Evolutionary conservation across 345 rosid genomes (phyloP).

Genomic region (Eutrema yunnanense): DNA sequence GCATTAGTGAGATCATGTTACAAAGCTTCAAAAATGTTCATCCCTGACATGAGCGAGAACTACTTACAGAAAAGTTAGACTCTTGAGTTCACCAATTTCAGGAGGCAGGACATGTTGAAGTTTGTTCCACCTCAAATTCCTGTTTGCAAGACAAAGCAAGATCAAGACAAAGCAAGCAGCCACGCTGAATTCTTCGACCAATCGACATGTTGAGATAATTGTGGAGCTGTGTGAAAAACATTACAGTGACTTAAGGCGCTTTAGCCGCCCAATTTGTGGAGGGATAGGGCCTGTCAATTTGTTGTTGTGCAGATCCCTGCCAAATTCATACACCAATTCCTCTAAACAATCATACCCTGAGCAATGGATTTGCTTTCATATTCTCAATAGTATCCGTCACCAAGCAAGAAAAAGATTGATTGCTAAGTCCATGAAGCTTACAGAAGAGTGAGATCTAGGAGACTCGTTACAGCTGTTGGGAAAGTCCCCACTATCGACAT

Average conservation of each 20-base stretch:
- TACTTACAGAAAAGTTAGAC: slow-evolving; percentile 64
- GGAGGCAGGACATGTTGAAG: slow-evolving; percentile 71
- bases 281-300: slow-evolving; percentile 87
- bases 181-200: not conserved
- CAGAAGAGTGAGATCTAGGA: slow-evolving; percentile 70
- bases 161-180: not conserved
- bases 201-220: not conserved
- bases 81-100: slow-evolving; percentile 69
- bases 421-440: slow-evolving; percentile 19
- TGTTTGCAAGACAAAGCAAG: slow-evolving; percentile 10
- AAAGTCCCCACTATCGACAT: slow-evolving; percentile 73
- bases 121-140: slow-evolving; percentile 81
- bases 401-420: not conserved
- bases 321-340: not conserved
- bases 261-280: slow-evolving; percentile 68
- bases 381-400: not conserved
- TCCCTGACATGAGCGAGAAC: not conserved
- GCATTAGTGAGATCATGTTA: not conserved
- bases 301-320: slow-evolving; percentile 84
- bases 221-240: slow-evolving; percentile 9
- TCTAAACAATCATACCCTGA: not conserved
- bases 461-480: slow-evolving; percentile 68
- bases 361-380: not conserved
- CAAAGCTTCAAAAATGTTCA: not conserved
- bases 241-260: slow-evolving; percentile 72